Base-by-base conservation (phyloP, 2,329 filamentous ascomycete species). In the Dactylellina drechsleri region DNA sequence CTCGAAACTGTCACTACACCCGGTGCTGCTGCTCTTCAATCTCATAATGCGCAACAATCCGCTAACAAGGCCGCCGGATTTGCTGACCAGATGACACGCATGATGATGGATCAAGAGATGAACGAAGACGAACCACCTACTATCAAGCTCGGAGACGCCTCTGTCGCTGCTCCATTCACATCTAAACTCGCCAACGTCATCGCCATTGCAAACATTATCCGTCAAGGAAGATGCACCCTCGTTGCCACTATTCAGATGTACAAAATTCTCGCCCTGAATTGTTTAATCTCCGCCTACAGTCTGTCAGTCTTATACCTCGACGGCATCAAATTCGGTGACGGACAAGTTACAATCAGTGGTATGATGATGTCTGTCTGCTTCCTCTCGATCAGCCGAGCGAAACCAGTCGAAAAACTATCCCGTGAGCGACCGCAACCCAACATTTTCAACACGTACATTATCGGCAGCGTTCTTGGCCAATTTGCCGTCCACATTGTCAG, bases 291-390 rank as follows among this genome's bases (percentile, higher is more conserved):
- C 79, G 95, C 95, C 43, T 99, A 99, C 88, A 97, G 92, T 82
- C 84, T 99, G 81, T 96, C 92, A 82, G 95, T 99, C 16, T 86
- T 99, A 70, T 99, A 99, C 81, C 88, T 99, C 0, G 94, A 98
- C 80, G 95, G 95, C 77, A 99, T 99, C 86, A 99, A 99, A 85
- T 99, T 99, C 81, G 93, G 95, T 67, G 95, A 99, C 81, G 93
- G 93, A 2, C 95, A 99, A 83, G 95, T 98, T 78, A 99, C 95
- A 15, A 98, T 99, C 80, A 97, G 93, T 79, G 95, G 95, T 79
- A 98, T 99, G 92, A 90, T 99, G 82, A 98, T 99, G 95, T 97
- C 93, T 80, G 95, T 99, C 59, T 99, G 95, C 84, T 99, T 99
- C 87, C 85, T 99, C 80, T 97, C 93, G 76, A 97, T 99, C 80